These are phyloP conservation scores for Xylaria palmicola DNA, from an alignment of 495 filamentous ascomycete species.

Conservation along the genomic window DNA sequence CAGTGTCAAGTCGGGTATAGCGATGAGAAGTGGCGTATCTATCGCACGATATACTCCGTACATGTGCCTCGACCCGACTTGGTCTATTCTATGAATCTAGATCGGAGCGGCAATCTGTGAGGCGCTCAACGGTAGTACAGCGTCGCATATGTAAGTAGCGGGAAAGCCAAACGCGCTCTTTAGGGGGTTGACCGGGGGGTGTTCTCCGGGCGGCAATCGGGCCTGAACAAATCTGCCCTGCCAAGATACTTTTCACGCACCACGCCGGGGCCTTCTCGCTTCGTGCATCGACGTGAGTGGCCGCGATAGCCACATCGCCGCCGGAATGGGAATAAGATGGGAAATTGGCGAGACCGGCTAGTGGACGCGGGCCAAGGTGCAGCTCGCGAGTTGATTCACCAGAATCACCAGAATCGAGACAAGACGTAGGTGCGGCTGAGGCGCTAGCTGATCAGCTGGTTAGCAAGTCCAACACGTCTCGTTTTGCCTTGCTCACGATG, in stretches of 20 bases:
- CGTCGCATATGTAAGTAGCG: no score
- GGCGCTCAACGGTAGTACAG: neutral
- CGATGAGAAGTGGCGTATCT: neutral
- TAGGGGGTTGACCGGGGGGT: no score
- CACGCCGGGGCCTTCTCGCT: neutral
- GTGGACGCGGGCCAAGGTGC: neutral
- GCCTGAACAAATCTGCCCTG: slow-evolving; percentile 1
- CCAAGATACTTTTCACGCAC: slow-evolving; percentile 7
- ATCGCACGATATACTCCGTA: neutral
- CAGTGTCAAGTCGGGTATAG: no score
- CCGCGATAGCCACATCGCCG: neutral
- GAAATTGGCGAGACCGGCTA: neutral
- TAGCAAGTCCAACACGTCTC: neutral
- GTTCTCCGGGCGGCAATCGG: no score
- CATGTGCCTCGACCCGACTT: neutral
- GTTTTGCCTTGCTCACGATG: neutral
- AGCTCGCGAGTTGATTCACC: neutral
- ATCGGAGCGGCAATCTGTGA: neutral
- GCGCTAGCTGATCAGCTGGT: slow-evolving; percentile 13
- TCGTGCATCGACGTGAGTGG: slow-evolving; percentile 7
- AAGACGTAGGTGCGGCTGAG: slow-evolving; percentile 15
- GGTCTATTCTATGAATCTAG: neutral
- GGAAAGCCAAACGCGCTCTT: no score
- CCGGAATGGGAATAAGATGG: neutral
- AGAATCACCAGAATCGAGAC: no score